Conservation (phyloP, 1,284 basidiomycete genomes). For the Sanghuangporus baumii region DNA sequence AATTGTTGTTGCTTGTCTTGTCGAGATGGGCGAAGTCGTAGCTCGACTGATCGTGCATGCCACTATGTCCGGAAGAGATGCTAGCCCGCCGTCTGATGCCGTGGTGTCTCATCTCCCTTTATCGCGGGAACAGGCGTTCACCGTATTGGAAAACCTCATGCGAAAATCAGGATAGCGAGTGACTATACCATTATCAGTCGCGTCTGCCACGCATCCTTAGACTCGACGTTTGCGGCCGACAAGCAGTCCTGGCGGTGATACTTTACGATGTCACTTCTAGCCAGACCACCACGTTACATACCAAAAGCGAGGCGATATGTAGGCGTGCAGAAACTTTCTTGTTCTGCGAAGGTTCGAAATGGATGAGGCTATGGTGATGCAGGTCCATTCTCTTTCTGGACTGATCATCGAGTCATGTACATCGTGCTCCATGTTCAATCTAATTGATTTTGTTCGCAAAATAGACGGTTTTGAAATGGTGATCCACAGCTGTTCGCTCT, state of each 20-base stretch:
- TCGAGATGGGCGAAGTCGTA: slow-evolving; percentile 79
- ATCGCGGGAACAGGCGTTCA: slow-evolving; percentile 35
- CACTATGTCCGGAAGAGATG: slow-evolving; percentile 31
- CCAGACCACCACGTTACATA: not conserved
- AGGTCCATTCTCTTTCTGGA: not conserved
- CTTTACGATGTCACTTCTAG: not conserved
- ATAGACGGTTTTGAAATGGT: no score
- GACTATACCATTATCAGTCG: not conserved
- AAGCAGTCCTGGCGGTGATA: not conserved
- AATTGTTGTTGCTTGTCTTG: slow-evolving; percentile 83
- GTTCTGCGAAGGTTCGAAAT: not conserved
- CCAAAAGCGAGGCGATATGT: not conserved
- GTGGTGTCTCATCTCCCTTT: slow-evolving; percentile 23
- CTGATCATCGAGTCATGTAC: no score
- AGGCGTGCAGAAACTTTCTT: not conserved
- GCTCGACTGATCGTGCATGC: slow-evolving; percentile 75
- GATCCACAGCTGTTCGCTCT: no score
- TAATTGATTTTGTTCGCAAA: no score
- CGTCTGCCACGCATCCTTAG: not conserved
- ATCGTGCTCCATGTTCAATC: no score
- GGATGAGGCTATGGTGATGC: not conserved
- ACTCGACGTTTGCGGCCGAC: not conserved
- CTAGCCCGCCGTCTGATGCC: slow-evolving; percentile 25
- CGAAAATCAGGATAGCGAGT: not conserved
- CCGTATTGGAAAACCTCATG: slow-evolving; percentile 36